Evolutionary conservation across 768 basidiomycete species (phyloP), one percentile per base, ranked within the genome.

Genomic region (Kwoniella shandongensis): DNA sequence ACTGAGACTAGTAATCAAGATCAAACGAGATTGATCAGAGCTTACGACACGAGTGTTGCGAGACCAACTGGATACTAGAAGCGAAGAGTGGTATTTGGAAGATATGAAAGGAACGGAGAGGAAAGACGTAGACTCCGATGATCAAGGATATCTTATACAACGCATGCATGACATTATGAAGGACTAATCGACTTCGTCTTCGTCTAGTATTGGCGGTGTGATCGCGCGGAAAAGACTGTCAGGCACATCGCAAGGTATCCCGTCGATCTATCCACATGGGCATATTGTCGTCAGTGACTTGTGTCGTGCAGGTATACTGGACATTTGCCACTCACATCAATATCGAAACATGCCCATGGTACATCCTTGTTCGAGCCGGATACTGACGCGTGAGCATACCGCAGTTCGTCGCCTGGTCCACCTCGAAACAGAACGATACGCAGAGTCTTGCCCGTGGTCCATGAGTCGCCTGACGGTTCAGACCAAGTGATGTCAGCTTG

Each of bases 1-100:
- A 96, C 92, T 2, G 93, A 97, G 77, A 88, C 87, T 64, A 81
- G 82, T 25, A 84, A 85, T 62, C 87, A 93, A 78, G 92, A 94
- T 77, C 93, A 97, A 56, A 78, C 88, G 54, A 63, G 75, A 29
- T 65, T 79, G 62, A 79, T 79, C 47, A 64, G 79, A 11, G 65
- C 76, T 10, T 79, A 79, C 65, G 79, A 79, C 49, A 79, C 79
- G n/a, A 78, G 76, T 49, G 50, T 74, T 25, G 65, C 72, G n/a
- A 59, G 75, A 44, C 75, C 75, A 35, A 56, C 69, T 1, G 75
- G 75, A 18, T 76, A 76, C 36, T 76, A 70, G 61, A 39, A 17
- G 11, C n/a, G n/a, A n/a, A n/a, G n/a, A n/a, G n/a, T n/a, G n/a
- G n/a, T n/a, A n/a, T n/a, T n/a, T 44, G 5, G 32, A 35, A 17